Evolutionary conservation across 1,284 basidiomycete species (phyloP), one percentile per base, ranked within the genome.

Genomic region (Limonomyces culmigenus): DNA sequence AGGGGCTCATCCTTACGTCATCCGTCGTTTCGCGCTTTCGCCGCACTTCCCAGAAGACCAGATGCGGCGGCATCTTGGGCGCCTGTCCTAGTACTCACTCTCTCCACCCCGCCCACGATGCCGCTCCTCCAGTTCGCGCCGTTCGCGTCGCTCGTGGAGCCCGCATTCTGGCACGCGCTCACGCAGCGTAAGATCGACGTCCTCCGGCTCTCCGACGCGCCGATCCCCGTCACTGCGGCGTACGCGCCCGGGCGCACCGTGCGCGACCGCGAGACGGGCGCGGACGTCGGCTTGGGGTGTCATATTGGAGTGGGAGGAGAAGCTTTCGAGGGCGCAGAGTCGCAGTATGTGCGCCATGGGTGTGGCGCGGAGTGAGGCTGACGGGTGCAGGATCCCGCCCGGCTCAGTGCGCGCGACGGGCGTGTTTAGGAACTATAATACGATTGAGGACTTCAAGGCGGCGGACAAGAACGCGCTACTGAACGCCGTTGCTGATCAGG

Each of bases 391-490:
- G 32, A 37, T 53, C n/a, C 56, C 65, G 1, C 43, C 58, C 1
- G 48, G 62, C 40, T 55, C 66, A 2, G 58, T 68, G 13, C 35
- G 52, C 0, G 59, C 70, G 1, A 49, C 41, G 4, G 93, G 93
- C 8, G 57, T 63, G 1, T 67, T 97, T 47, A 92, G 89, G 65
- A 91, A 91, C 52, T 92, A 71, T 60, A 98, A 98, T 51, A 97
- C 95, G 2, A 78, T 97, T 46, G 92, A 97, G 47, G 88, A 95
- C 11, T 98, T 98, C 62, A 91, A 84, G 49, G 68, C 70, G 2
- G 76, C 78, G 1, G 86, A 96, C 47, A 97, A 98, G 64, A 74
- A 77, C 16, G 69, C 69, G 12, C 54, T 95, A 5, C 89, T 97
- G 54, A 81, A 84, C 41, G 49, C 64, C 16, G 54, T 77, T 38